Base-by-base conservation (phyloP, 2,329 filamentous ascomycete genomes). In the Penicillium sp. region DNA sequence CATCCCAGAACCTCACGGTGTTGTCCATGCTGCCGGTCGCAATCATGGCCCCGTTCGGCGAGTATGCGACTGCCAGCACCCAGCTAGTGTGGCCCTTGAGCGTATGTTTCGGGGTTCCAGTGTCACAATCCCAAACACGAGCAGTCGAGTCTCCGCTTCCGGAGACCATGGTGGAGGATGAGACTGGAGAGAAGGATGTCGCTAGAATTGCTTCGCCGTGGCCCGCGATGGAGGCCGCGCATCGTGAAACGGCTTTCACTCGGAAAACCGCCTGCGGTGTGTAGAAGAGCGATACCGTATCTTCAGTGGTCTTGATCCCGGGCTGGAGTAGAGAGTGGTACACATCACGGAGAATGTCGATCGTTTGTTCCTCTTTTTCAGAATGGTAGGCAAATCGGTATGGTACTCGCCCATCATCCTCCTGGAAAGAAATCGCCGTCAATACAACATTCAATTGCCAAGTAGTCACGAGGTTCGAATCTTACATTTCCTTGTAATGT, bases 1-100 rank as follows among this genome's bases (percentile, higher is more conserved):
- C 86, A 68, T 96, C 87, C 92, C 92, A 97, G 45, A 97, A 78
- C 45, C 92, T 82, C n/a, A 97, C 87, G 0, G 88, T 89, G 69
- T 92, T 94, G 73, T 99, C 93, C 85, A 95, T 96, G 69, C 89
- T 91, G 55, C 92, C 93, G 0, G 92, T 97, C 2, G 92, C 93
- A 49, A 97, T 83, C 43, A 88, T 83, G 29, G 82, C 81, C 11
- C 89, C 90, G 69, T 97, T 91, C 0, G 92, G 91, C 14, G 89
- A 92, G 85, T 90, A 97, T 53, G 86, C 85, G 4, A 96, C 90
- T 2, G 87, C 90, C 54, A 97, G 76, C 4, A 97, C 92, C 92
- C 92, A 97, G 58, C 89, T 89, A 2, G 88, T 87, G 73, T 97
- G 94, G 0, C 92, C 92, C 66, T 90, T 89, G 47, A 97, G 77